Conservation (phyloP, 352 stramenopile species). For the Pythium inflatum region DNA sequence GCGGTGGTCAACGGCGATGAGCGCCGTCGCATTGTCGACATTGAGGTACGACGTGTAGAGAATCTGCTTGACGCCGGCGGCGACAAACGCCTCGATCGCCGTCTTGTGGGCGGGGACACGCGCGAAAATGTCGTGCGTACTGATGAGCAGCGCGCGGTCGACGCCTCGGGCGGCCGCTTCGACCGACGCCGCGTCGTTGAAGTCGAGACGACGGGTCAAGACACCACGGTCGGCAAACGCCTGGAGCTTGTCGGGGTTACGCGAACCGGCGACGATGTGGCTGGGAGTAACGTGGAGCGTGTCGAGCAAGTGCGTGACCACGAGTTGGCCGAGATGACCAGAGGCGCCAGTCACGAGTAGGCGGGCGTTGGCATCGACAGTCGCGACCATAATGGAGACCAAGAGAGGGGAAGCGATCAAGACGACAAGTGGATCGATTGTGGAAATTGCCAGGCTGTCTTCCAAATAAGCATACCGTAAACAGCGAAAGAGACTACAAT, state of each 20-base stretch:
- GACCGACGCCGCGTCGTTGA: constrained; percentile 21
- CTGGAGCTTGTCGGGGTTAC: constrained; percentile 22
- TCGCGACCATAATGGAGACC: constrained; percentile 9
- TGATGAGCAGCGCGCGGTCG: constrained; percentile 32
- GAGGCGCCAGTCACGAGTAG: constrained; percentile 37
- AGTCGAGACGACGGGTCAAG: constrained; percentile 16
- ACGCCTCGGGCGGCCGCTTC: constrained; percentile 23
- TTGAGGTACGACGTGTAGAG: constrained; percentile 30
- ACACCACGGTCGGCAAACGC: constrained; percentile 20
- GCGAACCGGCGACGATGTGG: constrained; percentile 31
- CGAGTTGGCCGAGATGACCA: constrained; percentile 25
- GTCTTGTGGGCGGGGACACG: constrained; percentile 5
- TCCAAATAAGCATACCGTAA: too few species aligned
- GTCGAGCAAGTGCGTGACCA: constrained; percentile 34
- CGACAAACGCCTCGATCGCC: constrained; percentile 13
- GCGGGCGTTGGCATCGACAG: constrained; percentile 14
- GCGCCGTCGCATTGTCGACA: constrained; percentile 13
- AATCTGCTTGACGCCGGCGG: constrained; percentile 29
- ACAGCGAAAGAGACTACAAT: too few species aligned
- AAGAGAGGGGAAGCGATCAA: too few species aligned
- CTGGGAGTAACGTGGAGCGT: constrained; percentile 30
- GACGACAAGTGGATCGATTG: too few species aligned
- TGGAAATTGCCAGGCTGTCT: too few species aligned
- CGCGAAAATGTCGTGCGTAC: constrained; percentile 4
- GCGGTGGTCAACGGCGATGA: constrained; percentile 3